Evolutionary conservation across 129 eudicot species (phyloP).

Genomic region (Lactuca sativa): DNA sequence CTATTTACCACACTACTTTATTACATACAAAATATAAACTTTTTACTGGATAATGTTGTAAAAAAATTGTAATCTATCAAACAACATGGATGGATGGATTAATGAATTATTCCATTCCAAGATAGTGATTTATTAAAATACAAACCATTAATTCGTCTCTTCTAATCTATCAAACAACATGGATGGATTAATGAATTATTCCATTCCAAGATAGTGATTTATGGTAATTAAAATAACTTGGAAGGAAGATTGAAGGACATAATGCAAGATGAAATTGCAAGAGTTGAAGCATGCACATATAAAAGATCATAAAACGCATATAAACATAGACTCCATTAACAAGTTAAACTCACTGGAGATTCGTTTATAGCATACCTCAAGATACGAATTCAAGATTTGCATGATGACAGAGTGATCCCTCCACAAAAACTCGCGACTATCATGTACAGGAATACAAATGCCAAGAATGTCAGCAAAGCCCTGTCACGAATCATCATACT

Average conservation of each 20-base stretch:
- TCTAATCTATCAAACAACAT: too few species aligned
- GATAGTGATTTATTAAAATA: too few species aligned
- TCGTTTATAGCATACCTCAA: constrained; percentile 15
- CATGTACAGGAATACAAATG: constrained; percentile 67
- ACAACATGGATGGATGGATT: too few species aligned
- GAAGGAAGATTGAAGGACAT: background rate
- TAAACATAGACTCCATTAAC: background rate
- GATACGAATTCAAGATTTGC: constrained; percentile 57
- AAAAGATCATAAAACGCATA: background rate
- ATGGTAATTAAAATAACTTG: too few species aligned
- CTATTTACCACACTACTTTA: too few species aligned
- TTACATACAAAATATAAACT: too few species aligned
- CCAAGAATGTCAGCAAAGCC: constrained; percentile 82
- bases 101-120: too few species aligned
- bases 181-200: too few species aligned
- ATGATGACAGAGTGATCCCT: constrained; percentile 83
- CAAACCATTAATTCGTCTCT: too few species aligned
- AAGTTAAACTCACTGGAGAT: constrained; percentile 12
- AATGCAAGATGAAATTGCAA: background rate
- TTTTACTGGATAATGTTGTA: too few species aligned
- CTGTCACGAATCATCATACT: constrained; percentile 32
- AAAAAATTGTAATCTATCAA: too few species aligned
- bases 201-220: too few species aligned
- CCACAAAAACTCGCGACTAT: constrained; percentile 94
- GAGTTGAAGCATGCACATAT: background rate